Conservation (phyloP, 2,329 filamentous ascomycete genomes). For the Fusarium secorum region DNA sequence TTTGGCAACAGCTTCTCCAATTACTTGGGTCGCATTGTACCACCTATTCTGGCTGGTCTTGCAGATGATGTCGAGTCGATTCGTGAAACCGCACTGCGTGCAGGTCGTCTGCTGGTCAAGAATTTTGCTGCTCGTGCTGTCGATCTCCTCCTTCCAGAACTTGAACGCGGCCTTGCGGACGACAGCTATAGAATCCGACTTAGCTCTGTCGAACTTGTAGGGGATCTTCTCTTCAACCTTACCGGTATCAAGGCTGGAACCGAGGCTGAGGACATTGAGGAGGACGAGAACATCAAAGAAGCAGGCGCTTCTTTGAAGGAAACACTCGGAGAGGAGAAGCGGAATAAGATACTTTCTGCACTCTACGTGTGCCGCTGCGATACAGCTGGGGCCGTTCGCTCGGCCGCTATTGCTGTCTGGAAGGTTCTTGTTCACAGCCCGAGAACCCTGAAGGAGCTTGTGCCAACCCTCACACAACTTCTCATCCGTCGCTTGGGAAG, state of each 20-base stretch:
- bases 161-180: constrained; percentile 96
- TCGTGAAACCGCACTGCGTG: constrained; percentile 92
- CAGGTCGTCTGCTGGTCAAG: constrained; percentile 93
- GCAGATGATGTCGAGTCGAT: constrained; percentile 97
- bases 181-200: constrained; percentile 97
- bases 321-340: constrained; percentile 92
- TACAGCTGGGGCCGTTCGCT: constrained; percentile 89
- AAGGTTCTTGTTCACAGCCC: constrained; percentile 95
- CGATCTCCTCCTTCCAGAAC: constrained; percentile 89
- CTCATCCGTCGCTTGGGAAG: constrained; percentile 94
- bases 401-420: constrained; percentile 92
- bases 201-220: constrained; percentile 96
- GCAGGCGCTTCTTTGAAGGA: constrained; percentile 93
- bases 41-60: constrained; percentile 90
- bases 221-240: constrained; percentile 96
- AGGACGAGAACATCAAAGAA: constrained; percentile 82
- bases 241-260: constrained; percentile 87
- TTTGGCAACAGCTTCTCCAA: constrained; percentile 98
- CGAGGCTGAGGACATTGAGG: constrained; percentile 79
- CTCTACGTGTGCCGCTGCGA: constrained; percentile 98
- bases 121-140: constrained; percentile 97
- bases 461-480: constrained; percentile 92
- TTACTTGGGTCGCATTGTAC: constrained; percentile 94
- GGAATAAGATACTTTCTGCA: constrained; percentile 96
- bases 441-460: constrained; percentile 90